Conservation (phyloP, 805 yeast species). For the Candida patagonica region DNA sequence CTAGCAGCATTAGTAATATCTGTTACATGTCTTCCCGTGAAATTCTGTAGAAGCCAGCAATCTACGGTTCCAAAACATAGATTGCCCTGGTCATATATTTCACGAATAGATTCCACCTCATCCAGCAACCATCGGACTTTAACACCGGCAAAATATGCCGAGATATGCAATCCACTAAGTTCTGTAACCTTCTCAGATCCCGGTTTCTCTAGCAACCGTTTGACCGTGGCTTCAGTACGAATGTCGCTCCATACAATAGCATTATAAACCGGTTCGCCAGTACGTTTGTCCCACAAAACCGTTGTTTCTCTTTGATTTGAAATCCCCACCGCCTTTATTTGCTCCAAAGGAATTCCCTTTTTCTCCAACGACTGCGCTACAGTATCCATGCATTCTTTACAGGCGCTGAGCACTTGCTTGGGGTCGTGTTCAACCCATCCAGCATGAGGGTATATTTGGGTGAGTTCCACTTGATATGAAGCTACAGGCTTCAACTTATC, state of each 20-base stretch:
- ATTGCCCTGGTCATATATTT: constrained; percentile 65
- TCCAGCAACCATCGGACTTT: constrained; percentile 85
- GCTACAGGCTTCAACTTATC: constrained; percentile 69
- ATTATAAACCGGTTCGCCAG: constrained; percentile 74
- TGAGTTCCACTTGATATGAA: constrained; percentile 83
- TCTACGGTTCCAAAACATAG: constrained; percentile 92
- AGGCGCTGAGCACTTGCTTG: constrained; percentile 67
- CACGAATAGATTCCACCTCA: constrained; percentile 56
- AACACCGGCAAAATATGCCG: constrained; percentile 86
- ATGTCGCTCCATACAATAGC: constrained; percentile 98
- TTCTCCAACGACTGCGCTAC: constrained; percentile 26
- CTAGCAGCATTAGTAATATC: constrained; percentile 90
- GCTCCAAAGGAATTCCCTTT: constrained; percentile 26
- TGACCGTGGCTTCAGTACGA: constrained; percentile 66
- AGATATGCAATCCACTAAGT: constrained; percentile 76
- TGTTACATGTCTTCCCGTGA: constrained; percentile 66
- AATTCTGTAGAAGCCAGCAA: constrained; percentile 82
- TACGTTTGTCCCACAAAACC: constrained; percentile 67
- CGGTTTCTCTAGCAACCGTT: constrained; percentile 46
- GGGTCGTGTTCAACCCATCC: constrained; percentile 93
- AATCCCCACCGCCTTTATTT: constrained; percentile 69
- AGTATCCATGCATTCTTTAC: constrained; percentile 56
- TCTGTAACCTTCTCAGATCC: constrained; percentile 48
- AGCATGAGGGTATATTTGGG: constrained; percentile 34
- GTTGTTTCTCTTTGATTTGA: constrained; percentile 97